Base-by-base conservation (phyloP, 1,284 basidiomycete genomes). In the Moesziomyces globuligerus region DNA sequence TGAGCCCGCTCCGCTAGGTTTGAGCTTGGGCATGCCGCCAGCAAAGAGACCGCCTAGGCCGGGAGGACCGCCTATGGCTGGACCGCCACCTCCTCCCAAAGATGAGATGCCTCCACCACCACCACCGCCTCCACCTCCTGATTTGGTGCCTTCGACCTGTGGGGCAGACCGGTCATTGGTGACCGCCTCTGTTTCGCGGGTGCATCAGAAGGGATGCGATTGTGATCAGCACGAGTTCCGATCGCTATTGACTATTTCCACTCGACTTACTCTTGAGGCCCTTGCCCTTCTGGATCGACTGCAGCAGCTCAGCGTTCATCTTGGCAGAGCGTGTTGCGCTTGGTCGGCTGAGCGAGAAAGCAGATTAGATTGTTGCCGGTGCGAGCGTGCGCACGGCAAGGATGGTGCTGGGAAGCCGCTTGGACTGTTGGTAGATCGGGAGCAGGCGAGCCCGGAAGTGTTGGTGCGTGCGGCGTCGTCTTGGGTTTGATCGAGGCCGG, bases 11-110 rank as follows among this genome's bases (percentile, higher is more conserved):
- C 67, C 62, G 44, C 62, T 62, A 3, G 72, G 68, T 84, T 90
- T 94, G 74, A 95, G 81, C 79, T 91, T 93, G 2, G 93, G 93
- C 85, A 95, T 90, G 1, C 93, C 93, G 21, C 91, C 92, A 37
- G 93, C 92, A 78, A 95, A 94, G 6, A 95, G 83, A 4, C 89
- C 90, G 25, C 89, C 93, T 13, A 94, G 85, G 79, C 93, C 92
- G 32, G 91, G 91, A 17, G 75, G 55, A 17, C 58, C 53, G 10
- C 74, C 55, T 18, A 84, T 82, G 23, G 83, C 80, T 28, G 84
- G 81, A 48, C 84, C 85, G 15, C 84, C 83, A 10, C 58, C 64
- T 11, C 56, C 56, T 10, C 46, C 51, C 26, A 48, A 48, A 20
- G 61, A 60, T 3, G 64, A 64, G 26, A 84, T 85, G 15, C 83